Conservation (phyloP, 768 basidiomycete species). For the Termitomyces heimii region DNA sequence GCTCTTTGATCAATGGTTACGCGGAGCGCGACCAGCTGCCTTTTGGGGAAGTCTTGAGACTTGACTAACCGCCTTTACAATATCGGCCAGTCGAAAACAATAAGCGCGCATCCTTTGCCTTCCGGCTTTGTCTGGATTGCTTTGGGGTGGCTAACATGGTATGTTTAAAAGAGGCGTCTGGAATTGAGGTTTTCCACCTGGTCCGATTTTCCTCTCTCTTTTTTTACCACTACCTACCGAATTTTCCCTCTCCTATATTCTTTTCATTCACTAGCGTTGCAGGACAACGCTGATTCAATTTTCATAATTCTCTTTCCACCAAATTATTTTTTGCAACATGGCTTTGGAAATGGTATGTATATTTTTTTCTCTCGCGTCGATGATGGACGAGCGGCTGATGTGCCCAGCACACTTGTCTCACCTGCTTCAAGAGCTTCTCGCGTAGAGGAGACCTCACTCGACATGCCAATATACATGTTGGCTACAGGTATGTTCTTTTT, state of each 20-base stretch:
- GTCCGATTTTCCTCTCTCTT: constrained; percentile 9
- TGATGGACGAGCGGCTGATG: neutral
- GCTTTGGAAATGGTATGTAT: constrained; percentile 5
- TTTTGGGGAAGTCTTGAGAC: constrained; percentile 4
- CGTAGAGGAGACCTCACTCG: constrained; percentile 59
- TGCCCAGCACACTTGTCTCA: constrained; percentile 31
- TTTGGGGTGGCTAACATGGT: neutral
- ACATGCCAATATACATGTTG: constrained; percentile 46
- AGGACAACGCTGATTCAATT: constrained; percentile 18
- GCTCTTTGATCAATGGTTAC: constrained; percentile 3
- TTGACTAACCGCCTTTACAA: constrained; percentile 4
- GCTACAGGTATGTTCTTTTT: constrained; percentile 39
- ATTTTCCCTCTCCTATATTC: constrained; percentile 12
- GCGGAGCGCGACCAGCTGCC: constrained; percentile 3
- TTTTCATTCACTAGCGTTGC: constrained; percentile 18
- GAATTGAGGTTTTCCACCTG: constrained; percentile 6
- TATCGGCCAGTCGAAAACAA: constrained; percentile 11
- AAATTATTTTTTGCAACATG: constrained; percentile 7
- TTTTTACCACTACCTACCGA: constrained; percentile 8
- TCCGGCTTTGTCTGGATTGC: constrained; percentile 14
- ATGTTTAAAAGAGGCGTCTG: constrained; percentile 11
- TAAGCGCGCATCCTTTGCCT: constrained; percentile 9
- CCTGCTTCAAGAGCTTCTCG: constrained; percentile 44
- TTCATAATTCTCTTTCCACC: constrained; percentile 3
- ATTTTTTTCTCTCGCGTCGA: neutral